These are phyloP conservation scores for Corniculantispora saksenae DNA, from an alignment of 2,329 filamentous ascomycete genomes.

Conservation along the genomic window DNA sequence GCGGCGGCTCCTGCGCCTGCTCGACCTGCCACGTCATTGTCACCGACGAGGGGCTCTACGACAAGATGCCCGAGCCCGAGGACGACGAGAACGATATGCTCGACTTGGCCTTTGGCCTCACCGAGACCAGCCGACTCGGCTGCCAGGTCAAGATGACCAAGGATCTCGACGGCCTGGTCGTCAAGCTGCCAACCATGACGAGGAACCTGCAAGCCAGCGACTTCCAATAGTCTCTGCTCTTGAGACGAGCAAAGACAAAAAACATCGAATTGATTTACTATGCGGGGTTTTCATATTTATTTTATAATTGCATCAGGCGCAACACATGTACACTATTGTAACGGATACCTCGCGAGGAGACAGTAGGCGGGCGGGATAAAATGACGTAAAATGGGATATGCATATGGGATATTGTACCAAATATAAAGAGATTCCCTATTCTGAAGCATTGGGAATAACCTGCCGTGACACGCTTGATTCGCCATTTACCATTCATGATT, in stretches of 20 bases:
- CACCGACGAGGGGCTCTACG: slow-evolving; percentile 69
- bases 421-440: slow-evolving; percentile 17
- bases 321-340: slow-evolving; percentile 15
- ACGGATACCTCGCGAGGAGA: background rate
- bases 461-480: background rate
- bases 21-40: slow-evolving; percentile 93
- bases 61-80: slow-evolving; percentile 75
- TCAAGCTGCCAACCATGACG: slow-evolving; percentile 89
- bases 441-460: background rate
- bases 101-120: slow-evolving; percentile 85
- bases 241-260: background rate
- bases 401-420: slow-evolving; percentile 8
- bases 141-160: slow-evolving; percentile 92
- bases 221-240: slow-evolving; percentile 55
- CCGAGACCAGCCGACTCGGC: slow-evolving; percentile 79
- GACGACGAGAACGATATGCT: slow-evolving; percentile 90
- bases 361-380: background rate
- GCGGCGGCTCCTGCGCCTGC: slow-evolving; percentile 90
- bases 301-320: slow-evolving; percentile 14
- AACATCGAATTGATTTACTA: background rate
- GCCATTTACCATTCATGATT: too few species aligned
- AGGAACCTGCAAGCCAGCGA: slow-evolving; percentile 94
- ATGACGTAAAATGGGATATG: background rate
- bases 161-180: slow-evolving; percentile 81
- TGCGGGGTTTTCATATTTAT: background rate